Evolutionary conservation across 108 stramenopile genomes (phyloP), one percentile per base, ranked within the genome.

Genomic region (Stephanodiscus triporus): DNA sequence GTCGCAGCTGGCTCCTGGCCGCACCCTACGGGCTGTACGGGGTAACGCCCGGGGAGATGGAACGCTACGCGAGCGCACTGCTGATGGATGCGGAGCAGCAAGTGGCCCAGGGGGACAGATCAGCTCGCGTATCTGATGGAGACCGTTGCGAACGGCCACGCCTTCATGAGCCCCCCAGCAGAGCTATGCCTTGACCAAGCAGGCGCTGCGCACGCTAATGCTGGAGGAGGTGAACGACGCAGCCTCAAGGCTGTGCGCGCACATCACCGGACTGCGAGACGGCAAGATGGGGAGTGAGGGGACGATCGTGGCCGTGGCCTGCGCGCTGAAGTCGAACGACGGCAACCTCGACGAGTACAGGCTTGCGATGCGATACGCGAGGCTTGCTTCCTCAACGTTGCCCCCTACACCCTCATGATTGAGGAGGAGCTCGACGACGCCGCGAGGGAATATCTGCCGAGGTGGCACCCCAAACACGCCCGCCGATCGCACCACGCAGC

Each of bases 91-190:
- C 95, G 1, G 93, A 93, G 64, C 97, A 97, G 81, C 73, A 94
- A 11, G 97, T 96, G 22, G 95, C 97, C 0, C 96, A 97, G 72
- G 95, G 94, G 17, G 97, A 97, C 76, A 87, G 97, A 99, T 66
- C 95, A 97, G 63, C 82, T 99, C 63, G 81, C 94, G 1, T 93
- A 95, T 56, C 69, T 99, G 66, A 99, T 99, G 98, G 97, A 99
- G 77, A 94, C 96, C 20, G 91, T 96, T 7, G 95, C 97, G 24
- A 97, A 96, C 66, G 98, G 96, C 0, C 97, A 99, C 83, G 93
- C 95, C 16, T 99, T 97, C 75, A 98, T 99, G 97, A 95, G 95
- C 22, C 95, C 98, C n/a, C 0, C 85, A 92, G 72, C 95, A 97
- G 73, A 87, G 90, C 9, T 96, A 95, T 70, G 81, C 84, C 19